Percentiles rank a stretch among this genome's conserved stretches.
These are phyloP conservation scores for Naganishia albida DNA, from an alignment of 1,284 basidiomycete genomes.

Conservation along the genomic window DNA sequence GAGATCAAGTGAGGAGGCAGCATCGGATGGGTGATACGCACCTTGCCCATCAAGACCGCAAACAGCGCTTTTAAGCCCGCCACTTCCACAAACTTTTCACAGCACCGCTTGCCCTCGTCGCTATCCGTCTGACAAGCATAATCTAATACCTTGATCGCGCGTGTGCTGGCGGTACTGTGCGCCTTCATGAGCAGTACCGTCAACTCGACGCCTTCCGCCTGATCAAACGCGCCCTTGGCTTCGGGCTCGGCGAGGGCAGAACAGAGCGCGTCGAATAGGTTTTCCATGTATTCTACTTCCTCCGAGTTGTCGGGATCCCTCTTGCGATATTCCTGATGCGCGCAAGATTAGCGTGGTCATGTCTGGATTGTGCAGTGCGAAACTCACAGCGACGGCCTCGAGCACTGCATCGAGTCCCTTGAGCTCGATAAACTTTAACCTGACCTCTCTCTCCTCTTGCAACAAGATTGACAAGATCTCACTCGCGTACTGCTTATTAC, in stretches of 20 bases:
- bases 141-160: slow-evolving; percentile 86
- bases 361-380: slow-evolving; percentile 1
- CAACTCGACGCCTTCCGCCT: slow-evolving; percentile 91
- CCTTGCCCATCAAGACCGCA: slow-evolving; percentile 89
- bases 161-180: slow-evolving; percentile 70
- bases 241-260: slow-evolving; percentile 72
- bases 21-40: slow-evolving; percentile 51
- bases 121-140: slow-evolving; percentile 78
- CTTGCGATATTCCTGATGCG: slow-evolving; percentile 75
- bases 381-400: slow-evolving; percentile 74
- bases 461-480: slow-evolving; percentile 87
- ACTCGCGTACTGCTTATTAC: slow-evolving; percentile 82
- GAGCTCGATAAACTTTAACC: slow-evolving; percentile 64
- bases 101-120: slow-evolving; percentile 68
- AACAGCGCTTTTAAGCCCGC: slow-evolving; percentile 87
- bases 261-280: slow-evolving; percentile 86
- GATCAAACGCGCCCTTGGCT: slow-evolving; percentile 77
- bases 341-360: not conserved
- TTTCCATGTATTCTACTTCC: slow-evolving; percentile 96
- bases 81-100: slow-evolving; percentile 83
- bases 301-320: slow-evolving; percentile 80
- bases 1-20: slow-evolving; percentile 37
- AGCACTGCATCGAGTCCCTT: slow-evolving; percentile 79
- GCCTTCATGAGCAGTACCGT: slow-evolving; percentile 98
- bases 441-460: slow-evolving; percentile 69